A percentile compares a stretch with the other conserved stretches of the same genome.
Conservation (phyloP, 331 rosid species). For the Erythrophleum ivorense region DNA sequence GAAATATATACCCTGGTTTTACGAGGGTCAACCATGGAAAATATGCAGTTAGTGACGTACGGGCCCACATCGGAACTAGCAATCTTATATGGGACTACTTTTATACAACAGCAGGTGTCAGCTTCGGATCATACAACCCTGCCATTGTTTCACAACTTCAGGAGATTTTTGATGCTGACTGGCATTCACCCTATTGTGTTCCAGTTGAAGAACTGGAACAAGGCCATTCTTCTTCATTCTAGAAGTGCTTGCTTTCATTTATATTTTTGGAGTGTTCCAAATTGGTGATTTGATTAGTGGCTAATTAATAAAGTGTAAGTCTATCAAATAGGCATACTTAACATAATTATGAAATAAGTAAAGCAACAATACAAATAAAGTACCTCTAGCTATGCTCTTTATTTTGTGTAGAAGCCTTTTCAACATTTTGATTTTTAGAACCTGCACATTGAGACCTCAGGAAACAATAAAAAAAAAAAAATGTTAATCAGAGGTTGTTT, state of each 20-base stretch:
- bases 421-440: too few relatives aligned
- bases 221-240: constrained; percentile 47
- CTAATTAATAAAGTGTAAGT: too few relatives aligned
- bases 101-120: constrained; percentile 82
- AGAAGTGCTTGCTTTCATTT: constrained; percentile 20
- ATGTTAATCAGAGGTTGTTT: too few relatives aligned
- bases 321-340: too few relatives aligned
- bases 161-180: constrained; percentile 79
- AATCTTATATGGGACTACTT: constrained; percentile 98
- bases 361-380: too few relatives aligned
- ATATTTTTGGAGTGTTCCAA: constrained; percentile 16
- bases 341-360: too few relatives aligned
- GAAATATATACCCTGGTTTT: constrained; percentile 73
- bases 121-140: constrained; percentile 84
- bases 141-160: constrained; percentile 73
- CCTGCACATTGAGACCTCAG: too few relatives aligned
- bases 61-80: constrained; percentile 91
- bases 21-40: constrained; percentile 92
- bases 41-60: constrained; percentile 74
- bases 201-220: constrained; percentile 55
- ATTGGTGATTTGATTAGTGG: neutral
- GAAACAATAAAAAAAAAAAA: too few relatives aligned
- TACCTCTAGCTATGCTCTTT: too few relatives aligned
- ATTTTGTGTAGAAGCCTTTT: too few relatives aligned
- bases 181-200: constrained; percentile 86